Evolutionary conservation across 2,329 filamentous ascomycete species (phyloP), one percentile per base, ranked within the genome.

Genomic region (Ascochyta lentis): DNA sequence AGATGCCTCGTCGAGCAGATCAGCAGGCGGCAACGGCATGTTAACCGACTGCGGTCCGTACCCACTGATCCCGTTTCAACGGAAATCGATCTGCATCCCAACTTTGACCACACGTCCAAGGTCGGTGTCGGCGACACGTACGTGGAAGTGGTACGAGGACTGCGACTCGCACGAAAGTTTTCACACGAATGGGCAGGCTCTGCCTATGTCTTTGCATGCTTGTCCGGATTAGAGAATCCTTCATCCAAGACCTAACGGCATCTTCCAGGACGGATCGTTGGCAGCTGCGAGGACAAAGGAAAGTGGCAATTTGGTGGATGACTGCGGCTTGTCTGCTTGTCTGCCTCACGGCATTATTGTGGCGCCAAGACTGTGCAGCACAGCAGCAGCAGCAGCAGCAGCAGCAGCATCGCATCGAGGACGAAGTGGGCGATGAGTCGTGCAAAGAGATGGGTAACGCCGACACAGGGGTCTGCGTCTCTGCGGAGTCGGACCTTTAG

Each of bases 21-120:
- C 47, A 26, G 37, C 37, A 37, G 39, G 37, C 42, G 41, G 34
- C 27, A 47, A 50, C 38, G 47, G 43, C 53, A 51, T 56, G 37
- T 48, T 56, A 56, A 48, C 42, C 53, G 53, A 56, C 47, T 22
- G 41, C 53, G 47, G 53, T 42, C 38, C 53, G 53, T 34, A 34
- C 42, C 53, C 42, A 48, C 40, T 16, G 22, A 34, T 47, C 48
- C 53, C 47, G 39, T 19, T 10, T 26, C 47, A 39, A 22, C 33
- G 53, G 47, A 38, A 33, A 31, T 43, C n/a, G 53, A 51, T 43
- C 53, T 51, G 53, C 53, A 46, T 48, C 38, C 51, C 37, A 47
- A 29, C 47, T 47, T 46, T 31, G 47, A 41, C 47, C n/a, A 27
- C 37, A 47, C 9, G 37, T 16, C n/a, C 27, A 41, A 31, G n/a